A percentile compares a stretch with the other conserved stretches of the same genome.
phyloP scores from a whole-genome alignment of 805 yeast species.

The Metschnikowia lachancei region DNA sequence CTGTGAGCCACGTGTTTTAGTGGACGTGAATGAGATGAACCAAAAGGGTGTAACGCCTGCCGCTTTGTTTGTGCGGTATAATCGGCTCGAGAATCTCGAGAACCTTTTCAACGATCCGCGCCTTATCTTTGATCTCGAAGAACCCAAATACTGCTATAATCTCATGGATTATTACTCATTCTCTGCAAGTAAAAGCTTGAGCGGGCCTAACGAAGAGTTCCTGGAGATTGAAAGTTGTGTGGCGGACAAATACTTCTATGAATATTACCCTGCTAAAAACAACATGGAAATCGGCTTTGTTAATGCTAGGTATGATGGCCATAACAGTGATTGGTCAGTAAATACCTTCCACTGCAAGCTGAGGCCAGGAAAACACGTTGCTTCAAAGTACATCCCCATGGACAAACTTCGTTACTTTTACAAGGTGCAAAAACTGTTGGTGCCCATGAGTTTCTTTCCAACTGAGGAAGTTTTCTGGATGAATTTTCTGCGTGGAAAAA shows the following conservation, averaged over 20 bases:
- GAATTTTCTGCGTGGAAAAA: slow-evolving; percentile 26
- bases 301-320: slow-evolving; percentile 36
- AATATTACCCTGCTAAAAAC: slow-evolving; percentile 21
- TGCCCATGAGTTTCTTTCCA: slow-evolving; percentile 32
- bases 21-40: slow-evolving; percentile 59
- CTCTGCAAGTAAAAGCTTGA: slow-evolving; percentile 28
- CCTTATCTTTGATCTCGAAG: slow-evolving; percentile 38
- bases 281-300: slow-evolving; percentile 23
- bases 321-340: slow-evolving; percentile 34
- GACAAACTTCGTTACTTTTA: slow-evolving; percentile 12
- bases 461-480: slow-evolving; percentile 20
- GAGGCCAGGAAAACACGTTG: not conserved
- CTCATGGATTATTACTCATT: slow-evolving; percentile 39
- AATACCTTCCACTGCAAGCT: slow-evolving; percentile 4
- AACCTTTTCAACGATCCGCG: slow-evolving; percentile 49
- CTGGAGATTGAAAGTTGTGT: slow-evolving; percentile 25
- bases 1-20: slow-evolving; percentile 25
- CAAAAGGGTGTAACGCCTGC: slow-evolving; percentile 62
- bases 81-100: slow-evolving; percentile 57
- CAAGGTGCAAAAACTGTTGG: slow-evolving; percentile 25
- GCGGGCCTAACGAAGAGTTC: slow-evolving; percentile 21
- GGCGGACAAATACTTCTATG: slow-evolving; percentile 21
- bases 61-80: slow-evolving; percentile 66
- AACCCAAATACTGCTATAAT: slow-evolving; percentile 32
- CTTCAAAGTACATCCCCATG: slow-evolving; percentile 12